Evolutionary conservation across 2,329 filamentous ascomycete genomes (phyloP).

Genomic region (Thyridium curvatum): DNA sequence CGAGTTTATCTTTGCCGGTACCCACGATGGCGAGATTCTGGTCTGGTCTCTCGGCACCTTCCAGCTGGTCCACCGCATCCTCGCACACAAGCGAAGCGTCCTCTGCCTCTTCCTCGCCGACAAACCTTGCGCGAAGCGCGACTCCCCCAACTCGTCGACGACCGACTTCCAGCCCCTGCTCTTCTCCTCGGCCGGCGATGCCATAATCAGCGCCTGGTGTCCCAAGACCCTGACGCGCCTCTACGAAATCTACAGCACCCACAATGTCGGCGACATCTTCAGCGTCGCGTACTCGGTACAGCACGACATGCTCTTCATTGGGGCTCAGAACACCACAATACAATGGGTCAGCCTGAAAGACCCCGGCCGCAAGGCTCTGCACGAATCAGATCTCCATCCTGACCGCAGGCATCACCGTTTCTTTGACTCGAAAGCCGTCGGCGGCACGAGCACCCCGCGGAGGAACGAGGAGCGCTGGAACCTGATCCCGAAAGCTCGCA

Average conservation of each 20-base stretch:
- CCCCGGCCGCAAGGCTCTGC: constrained; percentile 49
- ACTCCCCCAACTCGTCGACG: constrained; percentile 26
- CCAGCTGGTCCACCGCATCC: constrained; percentile 69
- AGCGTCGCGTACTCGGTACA: constrained; percentile 82
- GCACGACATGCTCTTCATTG: constrained; percentile 79
- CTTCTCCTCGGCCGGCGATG: constrained; percentile 90
- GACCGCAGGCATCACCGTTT: constrained; percentile 77
- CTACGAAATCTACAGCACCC: constrained; percentile 86
- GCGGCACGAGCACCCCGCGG: constrained; percentile 71
- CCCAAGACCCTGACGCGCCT: constrained; percentile 68
- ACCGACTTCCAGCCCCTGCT: constrained; percentile 56
- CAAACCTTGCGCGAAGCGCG: constrained; percentile 16
- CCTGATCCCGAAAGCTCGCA: constrained; percentile 46
- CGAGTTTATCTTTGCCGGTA: constrained; percentile 81
- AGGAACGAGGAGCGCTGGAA: constrained; percentile 55
- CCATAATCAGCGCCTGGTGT: constrained; percentile 91
- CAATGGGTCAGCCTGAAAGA: constrained; percentile 82
- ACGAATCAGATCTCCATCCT: constrained; percentile 63
- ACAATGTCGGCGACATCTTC: constrained; percentile 94
- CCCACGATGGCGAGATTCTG: constrained; percentile 88
- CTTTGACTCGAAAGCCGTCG: constrained; percentile 85
- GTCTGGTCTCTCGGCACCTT: constrained; percentile 89
- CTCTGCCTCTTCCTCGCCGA: constrained; percentile 76
- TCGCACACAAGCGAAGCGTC: constrained; percentile 88
- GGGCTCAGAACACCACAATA: constrained; percentile 89